These are phyloP conservation scores for Xerocomus potaroensis DNA, from an alignment of 768 basidiomycete genomes.

Conservation along the genomic window DNA sequence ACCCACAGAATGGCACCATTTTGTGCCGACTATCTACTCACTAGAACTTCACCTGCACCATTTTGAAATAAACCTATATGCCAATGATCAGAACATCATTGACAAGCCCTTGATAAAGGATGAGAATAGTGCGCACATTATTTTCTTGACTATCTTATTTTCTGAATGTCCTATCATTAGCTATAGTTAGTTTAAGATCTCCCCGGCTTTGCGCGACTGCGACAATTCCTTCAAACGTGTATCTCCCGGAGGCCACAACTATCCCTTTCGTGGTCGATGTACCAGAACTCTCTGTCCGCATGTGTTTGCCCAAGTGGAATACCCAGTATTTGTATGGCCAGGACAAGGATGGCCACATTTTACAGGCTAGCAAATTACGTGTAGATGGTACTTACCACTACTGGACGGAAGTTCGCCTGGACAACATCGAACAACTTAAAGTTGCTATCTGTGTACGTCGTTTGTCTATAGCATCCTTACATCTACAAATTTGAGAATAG, in stretches of 20 bases:
- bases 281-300: constrained; percentile 50
- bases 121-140: constrained; percentile 66
- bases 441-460: constrained; percentile 54
- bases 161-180: constrained; percentile 36
- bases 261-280: constrained; percentile 63
- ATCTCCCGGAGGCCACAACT: constrained; percentile 62
- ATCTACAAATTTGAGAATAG: constrained; percentile 32
- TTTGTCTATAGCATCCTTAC: background rate
- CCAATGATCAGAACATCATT: constrained; percentile 96
- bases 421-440: constrained; percentile 75
- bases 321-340: constrained; percentile 69
- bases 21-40: constrained; percentile 77
- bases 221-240: constrained; percentile 65
- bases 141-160: background rate
- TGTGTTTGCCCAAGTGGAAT: constrained; percentile 87
- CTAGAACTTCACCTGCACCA: constrained; percentile 69
- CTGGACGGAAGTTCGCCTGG: constrained; percentile 59
- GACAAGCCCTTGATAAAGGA: constrained; percentile 77
- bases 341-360: constrained; percentile 56
- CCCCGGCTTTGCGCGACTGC: constrained; percentile 45
- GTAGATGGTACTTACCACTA: constrained; percentile 73
- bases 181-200: constrained; percentile 67
- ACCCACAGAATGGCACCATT: constrained; percentile 73
- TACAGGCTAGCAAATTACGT: constrained; percentile 51
- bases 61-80: constrained; percentile 74